Percentiles rank a stretch among this genome's conserved stretches.
phyloP scores from a whole-genome alignment of 371 early-diverging fungal species.

The Mucor ambiguus region DNA sequence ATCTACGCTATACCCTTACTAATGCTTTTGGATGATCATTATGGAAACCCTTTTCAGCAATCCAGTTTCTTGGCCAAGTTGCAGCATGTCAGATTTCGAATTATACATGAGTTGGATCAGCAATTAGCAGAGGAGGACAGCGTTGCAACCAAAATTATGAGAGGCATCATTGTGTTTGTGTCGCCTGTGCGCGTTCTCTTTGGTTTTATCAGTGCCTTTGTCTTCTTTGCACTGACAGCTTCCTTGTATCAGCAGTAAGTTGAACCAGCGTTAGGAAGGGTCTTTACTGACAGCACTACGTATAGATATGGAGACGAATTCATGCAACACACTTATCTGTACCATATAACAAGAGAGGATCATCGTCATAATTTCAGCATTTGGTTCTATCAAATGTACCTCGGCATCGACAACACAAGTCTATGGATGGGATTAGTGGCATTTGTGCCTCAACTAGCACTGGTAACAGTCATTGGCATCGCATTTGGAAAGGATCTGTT shows the following conservation, averaged over 20 bases:
- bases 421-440: constrained; percentile 58
- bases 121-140: background rate
- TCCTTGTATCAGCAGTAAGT: constrained; percentile 75
- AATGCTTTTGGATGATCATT: constrained; percentile 59
- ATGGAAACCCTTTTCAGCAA: constrained; percentile 34
- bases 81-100: constrained; percentile 22
- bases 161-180: constrained; percentile 25
- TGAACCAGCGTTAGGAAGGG: background rate
- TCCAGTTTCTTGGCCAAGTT: constrained; percentile 33
- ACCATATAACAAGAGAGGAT: constrained; percentile 94
- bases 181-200: constrained; percentile 70
- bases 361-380: constrained; percentile 98
- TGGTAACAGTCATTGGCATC: constrained; percentile 64
- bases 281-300: background rate
- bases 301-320: constrained; percentile 84
- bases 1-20: constrained; percentile 86
- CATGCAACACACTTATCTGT: constrained; percentile 89
- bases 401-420: constrained; percentile 54
- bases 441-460: constrained; percentile 77
- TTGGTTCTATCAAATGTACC: constrained; percentile 94
- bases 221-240: constrained; percentile 71
- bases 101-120: constrained; percentile 16
- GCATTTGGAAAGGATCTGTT: constrained; percentile 80
- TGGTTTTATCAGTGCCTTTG: constrained; percentile 67
- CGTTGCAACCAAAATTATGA: background rate